Evolutionary conservation across 805 yeast genomes (phyloP).

Genomic region (Hanseniaspora hatyaiensis): DNA sequence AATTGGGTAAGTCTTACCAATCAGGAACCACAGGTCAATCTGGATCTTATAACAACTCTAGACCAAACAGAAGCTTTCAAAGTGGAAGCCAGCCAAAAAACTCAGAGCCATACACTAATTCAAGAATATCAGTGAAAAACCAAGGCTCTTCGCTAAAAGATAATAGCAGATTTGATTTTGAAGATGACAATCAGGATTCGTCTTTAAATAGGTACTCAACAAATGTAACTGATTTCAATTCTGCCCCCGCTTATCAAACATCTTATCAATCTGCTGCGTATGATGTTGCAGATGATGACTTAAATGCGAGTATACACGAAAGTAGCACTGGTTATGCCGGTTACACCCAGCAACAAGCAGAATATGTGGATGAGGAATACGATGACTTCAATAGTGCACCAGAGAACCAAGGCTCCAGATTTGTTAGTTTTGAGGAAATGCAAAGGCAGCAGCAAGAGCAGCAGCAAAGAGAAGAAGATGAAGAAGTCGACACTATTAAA

Average conservation of each 20-base stretch:
- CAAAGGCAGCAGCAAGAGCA: constrained; percentile 31
- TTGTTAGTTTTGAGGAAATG: constrained; percentile 28
- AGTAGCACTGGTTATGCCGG: constrained; percentile 19
- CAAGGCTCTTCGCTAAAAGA: too few species aligned
- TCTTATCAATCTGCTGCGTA: constrained; percentile 17
- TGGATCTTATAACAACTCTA: too few species aligned
- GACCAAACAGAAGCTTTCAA: too few species aligned
- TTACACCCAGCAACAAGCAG: constrained; percentile 14
- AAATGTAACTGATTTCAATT: constrained; percentile 22
- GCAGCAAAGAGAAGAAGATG: constrained; percentile 54
- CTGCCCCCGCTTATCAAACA: constrained; percentile 15
- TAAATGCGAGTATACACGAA: constrained; percentile 25
- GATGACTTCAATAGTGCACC: constrained; percentile 66
- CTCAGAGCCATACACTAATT: constrained; percentile 16
- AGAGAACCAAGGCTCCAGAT: constrained; percentile 30
- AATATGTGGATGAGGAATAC: constrained; percentile 32
- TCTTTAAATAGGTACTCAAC: not conserved
- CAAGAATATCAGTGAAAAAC: constrained; percentile 4
- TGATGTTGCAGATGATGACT: constrained; percentile 24
- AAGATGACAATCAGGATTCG: too few species aligned
- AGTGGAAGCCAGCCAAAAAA: too few species aligned
- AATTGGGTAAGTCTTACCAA: too few species aligned
- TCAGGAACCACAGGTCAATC: too few species aligned
- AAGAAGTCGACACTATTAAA: constrained; percentile 77
- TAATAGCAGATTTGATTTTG: constrained; percentile 23